Percentiles rank a stretch among this genome's conserved stretches.
Conservation (phyloP, 164 flowering plant genomes). For the Vitis rupestris region DNA sequence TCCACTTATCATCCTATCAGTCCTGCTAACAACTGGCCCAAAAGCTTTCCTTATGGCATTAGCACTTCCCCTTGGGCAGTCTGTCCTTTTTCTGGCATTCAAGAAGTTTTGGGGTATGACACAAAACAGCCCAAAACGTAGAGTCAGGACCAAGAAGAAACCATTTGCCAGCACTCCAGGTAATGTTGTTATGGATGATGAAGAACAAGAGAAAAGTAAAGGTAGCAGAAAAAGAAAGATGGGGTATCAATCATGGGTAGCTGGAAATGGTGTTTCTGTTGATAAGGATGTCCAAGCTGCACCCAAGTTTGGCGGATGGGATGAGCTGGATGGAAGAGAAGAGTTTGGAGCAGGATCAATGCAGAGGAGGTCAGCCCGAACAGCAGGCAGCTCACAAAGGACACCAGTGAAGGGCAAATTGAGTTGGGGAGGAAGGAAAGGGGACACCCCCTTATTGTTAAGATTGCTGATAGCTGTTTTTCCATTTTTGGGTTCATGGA, state of each 20-base stretch:
- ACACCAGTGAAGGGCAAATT: slow-evolving; percentile 27
- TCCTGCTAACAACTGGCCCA: slow-evolving; percentile 57
- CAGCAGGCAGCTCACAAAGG: slow-evolving; percentile 10
- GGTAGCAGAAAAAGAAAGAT: slow-evolving; percentile 17
- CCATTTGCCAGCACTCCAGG: slow-evolving; percentile 24
- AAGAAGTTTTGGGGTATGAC: slow-evolving; percentile 45
- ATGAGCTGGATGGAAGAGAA: slow-evolving; percentile 50
- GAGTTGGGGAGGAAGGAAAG: slow-evolving; percentile 34
- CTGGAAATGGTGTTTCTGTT: slow-evolving; percentile 29
- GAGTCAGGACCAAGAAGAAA: slow-evolving; percentile 30
- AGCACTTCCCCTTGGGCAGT: slow-evolving; percentile 61
- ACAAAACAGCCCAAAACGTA: slow-evolving; percentile 34
- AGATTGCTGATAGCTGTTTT: slow-evolving; percentile 70
- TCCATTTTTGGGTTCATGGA: slow-evolving; percentile 84
- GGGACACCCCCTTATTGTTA: slow-evolving; percentile 54
- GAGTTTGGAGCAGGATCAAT: slow-evolving; percentile 16
- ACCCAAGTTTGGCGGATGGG: slow-evolving; percentile 88
- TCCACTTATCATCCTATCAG: slow-evolving; percentile 56
- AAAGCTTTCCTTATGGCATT: slow-evolving; percentile 78
- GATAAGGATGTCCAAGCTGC: slow-evolving; percentile 17
- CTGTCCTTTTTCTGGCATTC: slow-evolving; percentile 52
- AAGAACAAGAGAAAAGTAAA: slow-evolving; percentile 19
- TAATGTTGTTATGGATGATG: slow-evolving; percentile 16
- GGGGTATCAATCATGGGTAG: slow-evolving; percentile 56
- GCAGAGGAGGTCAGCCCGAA: slow-evolving; percentile 15